Evolutionary conservation across 2,329 filamentous ascomycete species (phyloP).

Genomic region (Trichoderma sp.): DNA sequence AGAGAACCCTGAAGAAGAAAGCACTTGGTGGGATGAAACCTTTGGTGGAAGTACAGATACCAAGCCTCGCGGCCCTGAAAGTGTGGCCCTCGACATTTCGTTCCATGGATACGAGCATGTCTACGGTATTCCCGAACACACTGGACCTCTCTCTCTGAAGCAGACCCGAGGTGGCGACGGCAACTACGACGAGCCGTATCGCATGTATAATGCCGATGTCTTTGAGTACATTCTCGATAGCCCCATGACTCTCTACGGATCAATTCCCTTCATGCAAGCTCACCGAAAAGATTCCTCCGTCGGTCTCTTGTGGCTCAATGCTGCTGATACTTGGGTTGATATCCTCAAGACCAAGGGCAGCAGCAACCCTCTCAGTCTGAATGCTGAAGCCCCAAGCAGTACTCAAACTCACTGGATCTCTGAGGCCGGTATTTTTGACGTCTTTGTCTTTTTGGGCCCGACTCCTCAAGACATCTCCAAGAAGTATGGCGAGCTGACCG

Average conservation of each 20-base stretch:
- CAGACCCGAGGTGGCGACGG: constrained; percentile 86
- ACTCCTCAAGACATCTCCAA: constrained; percentile 78
- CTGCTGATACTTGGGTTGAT: constrained; percentile 96
- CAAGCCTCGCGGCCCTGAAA: constrained; percentile 93
- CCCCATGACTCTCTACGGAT: constrained; percentile 97
- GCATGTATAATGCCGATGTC: constrained; percentile 93
- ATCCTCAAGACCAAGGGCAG: constrained; percentile 76
- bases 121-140: constrained; percentile 90
- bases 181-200: constrained; percentile 84
- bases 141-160: constrained; percentile 82
- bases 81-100: constrained; percentile 83
- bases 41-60: constrained; percentile 95
- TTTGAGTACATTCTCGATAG: constrained; percentile 98
- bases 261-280: constrained; percentile 97
- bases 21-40: constrained; percentile 96
- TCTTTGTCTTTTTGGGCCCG: constrained; percentile 92
- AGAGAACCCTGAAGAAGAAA: constrained; percentile 59
- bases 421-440: constrained; percentile 82
- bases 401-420: constrained; percentile 98
- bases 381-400: constrained; percentile 64
- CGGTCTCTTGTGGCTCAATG: constrained; percentile 96
- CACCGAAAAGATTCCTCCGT: constrained; percentile 92
- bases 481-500: constrained; percentile 85
- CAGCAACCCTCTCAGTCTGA: constrained; percentile 75
- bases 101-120: constrained; percentile 92